These are phyloP conservation scores for Nicotiana noctiflora DNA, from an alignment of 257 asterid species.

Conservation along the genomic window DNA sequence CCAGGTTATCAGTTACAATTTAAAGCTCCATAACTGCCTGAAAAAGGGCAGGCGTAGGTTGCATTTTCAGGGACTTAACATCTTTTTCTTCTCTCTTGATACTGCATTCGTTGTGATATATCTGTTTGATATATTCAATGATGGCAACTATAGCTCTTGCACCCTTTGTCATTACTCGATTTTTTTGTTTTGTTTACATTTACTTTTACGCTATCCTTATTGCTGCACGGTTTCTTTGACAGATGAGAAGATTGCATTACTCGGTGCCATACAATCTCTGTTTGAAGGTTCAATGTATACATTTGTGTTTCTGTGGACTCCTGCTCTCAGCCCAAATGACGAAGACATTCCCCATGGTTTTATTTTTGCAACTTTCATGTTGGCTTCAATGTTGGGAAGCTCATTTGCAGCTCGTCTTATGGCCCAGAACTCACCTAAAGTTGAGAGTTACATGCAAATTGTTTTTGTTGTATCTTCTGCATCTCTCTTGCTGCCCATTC, in stretches of 20 bases:
- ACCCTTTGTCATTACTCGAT: neutral
- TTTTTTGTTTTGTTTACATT: slow-evolving; percentile 5
- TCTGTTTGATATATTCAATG: neutral
- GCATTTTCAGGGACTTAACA: neutral
- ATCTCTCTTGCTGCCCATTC: slow-evolving; percentile 71
- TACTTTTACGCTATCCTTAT: slow-evolving; percentile 15
- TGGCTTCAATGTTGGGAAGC: slow-evolving; percentile 98
- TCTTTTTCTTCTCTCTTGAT: neutral
- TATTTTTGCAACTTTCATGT: slow-evolving; percentile 90
- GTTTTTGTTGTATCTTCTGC: slow-evolving; percentile 84
- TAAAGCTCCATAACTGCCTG: neutral
- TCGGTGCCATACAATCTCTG: slow-evolving; percentile 95
- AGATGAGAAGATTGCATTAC: slow-evolving; percentile 96
- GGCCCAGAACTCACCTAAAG: slow-evolving; percentile 64
- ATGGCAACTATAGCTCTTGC: neutral
- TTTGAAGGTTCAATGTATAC: slow-evolving; percentile 99
- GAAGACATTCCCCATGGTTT: slow-evolving; percentile 97
- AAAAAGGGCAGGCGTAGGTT: neutral
- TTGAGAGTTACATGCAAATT: slow-evolving; percentile 94
- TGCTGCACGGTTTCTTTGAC: slow-evolving; percentile 19
- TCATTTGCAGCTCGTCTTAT: slow-evolving; percentile 86
- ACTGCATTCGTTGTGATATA: neutral
- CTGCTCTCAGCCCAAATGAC: slow-evolving; percentile 91
- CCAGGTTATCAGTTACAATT: neutral
- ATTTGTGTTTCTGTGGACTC: slow-evolving; percentile 96